Percentiles rank a stretch among this genome's conserved stretches.
These are phyloP conservation scores for Trapa bicornis DNA, from an alignment of 345 rosid genomes.

Conservation along the genomic window DNA sequence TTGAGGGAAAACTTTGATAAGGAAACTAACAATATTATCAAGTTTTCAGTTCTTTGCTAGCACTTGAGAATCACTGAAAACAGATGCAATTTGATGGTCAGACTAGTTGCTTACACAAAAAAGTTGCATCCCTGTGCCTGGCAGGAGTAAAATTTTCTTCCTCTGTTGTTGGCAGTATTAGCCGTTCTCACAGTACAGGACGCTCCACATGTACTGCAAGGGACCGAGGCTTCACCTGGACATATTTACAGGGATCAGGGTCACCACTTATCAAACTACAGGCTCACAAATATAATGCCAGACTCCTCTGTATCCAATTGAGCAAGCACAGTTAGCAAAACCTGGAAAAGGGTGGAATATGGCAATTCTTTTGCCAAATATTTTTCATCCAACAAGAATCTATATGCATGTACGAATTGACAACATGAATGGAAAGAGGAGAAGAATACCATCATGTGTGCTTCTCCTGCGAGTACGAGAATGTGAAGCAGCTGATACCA, in stretches of 20 bases:
- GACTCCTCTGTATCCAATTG: background rate
- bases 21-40: background rate
- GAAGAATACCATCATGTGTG: conserved; percentile 35
- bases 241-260: conserved; percentile 10
- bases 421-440: background rate
- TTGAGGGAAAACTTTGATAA: background rate
- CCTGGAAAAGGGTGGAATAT: background rate
- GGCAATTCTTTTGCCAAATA: background rate
- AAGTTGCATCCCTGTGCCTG: conserved; percentile 71
- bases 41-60: background rate
- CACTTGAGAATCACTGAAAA: background rate
- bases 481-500: conserved; percentile 29
- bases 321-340: background rate
- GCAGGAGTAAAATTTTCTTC: conserved; percentile 86
- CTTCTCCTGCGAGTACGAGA: conserved; percentile 29
- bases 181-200: conserved; percentile 65
- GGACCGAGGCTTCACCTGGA: conserved; percentile 51
- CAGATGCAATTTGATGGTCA: background rate
- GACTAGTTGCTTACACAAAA: conserved; percentile 45
- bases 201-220: conserved; percentile 62
- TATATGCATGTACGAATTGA: background rate
- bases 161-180: conserved; percentile 75
- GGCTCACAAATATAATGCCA: background rate
- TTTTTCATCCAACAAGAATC: background rate
- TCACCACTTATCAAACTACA: background rate